Base-by-base conservation (phyloP, 331 rosid species). In the Quercus lobata region DNA sequence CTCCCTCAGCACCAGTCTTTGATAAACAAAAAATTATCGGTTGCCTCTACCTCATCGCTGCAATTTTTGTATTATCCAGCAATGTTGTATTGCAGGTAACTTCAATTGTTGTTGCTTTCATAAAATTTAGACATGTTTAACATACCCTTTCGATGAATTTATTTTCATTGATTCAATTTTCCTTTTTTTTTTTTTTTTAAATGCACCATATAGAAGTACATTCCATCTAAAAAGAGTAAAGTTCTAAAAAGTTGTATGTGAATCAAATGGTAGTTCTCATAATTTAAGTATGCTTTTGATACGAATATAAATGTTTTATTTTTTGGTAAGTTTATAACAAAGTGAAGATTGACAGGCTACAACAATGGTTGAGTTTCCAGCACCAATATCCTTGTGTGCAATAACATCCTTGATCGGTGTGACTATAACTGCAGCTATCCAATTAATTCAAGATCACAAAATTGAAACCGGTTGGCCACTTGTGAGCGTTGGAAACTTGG, bases 341-440 rank as follows among this genome's bases (percentile, higher is more conserved):
- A 54, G 65, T 69, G 84, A 75, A 8, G 52, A 11, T 58, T 73
- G 57, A 10, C 79, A 92, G 97, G 97, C 97, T 73, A 83, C 86
- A 63, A 83, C 90, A 17, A 86, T 94, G 72, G 80, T 84, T 44
- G 89, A 86, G 54, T 91, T 94, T 84, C 96, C 98, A 10, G 97
- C 97, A 60, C 98, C 98, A 0, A 77, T 94, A 84, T 85, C 97
- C 10, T 71, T 91, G 79, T 76, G 92, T 37, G 93, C 93, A 16
- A 62, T 86, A 57, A 92, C 93, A 29, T 91, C 98, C 27, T 83
- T 92, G 74, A 63, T 91, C 30, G 96, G 93, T 10, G 91, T 83
- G 19, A 55, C 92, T 58, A 34, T 89, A 76, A 90, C 98, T 29
- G 88, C 83, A 25, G 77, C 66, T 41, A 69, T 78, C 53, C 84